Evolutionary conservation across 2,329 filamentous ascomycete species (phyloP).

Genomic region (Monosporascus sp.): DNA sequence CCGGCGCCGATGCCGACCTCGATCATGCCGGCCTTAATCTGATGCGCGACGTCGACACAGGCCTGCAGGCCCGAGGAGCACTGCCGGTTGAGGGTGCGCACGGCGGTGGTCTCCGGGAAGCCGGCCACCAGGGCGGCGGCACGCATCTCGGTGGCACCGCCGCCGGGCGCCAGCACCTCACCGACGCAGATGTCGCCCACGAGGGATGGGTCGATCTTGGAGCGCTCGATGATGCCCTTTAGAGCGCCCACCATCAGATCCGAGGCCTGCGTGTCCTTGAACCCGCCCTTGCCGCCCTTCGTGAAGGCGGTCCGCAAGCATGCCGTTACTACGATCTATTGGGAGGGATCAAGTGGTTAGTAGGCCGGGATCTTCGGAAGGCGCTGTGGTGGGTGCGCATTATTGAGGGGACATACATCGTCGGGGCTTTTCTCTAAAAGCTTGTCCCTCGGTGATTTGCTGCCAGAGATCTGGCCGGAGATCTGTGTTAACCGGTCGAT

Average conservation of each 20-base stretch:
- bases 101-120: constrained; percentile 79
- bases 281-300: constrained; percentile 85
- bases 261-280: constrained; percentile 88
- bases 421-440: constrained; percentile 62
- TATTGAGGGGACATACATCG: constrained; percentile 43
- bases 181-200: constrained; percentile 94
- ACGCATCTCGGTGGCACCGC: constrained; percentile 94
- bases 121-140: constrained; percentile 86
- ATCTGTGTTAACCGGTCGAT: constrained; percentile 55
- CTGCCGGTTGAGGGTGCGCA: constrained; percentile 86
- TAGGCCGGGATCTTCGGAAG: not conserved
- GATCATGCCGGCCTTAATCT: constrained; percentile 87
- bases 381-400: too few species aligned
- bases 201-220: constrained; percentile 78
- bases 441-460: constrained; percentile 43
- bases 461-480: constrained; percentile 53
- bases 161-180: constrained; percentile 84
- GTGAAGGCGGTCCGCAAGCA: constrained; percentile 89
- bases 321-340: constrained; percentile 80
- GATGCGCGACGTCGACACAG: constrained; percentile 89
- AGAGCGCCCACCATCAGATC: constrained; percentile 84
- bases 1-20: constrained; percentile 91
- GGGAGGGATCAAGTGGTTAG: not conserved
- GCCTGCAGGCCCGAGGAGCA: constrained; percentile 92
- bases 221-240: constrained; percentile 75